Conservation (phyloP, 1,139 yeast species). For the Diutina siamensis region DNA sequence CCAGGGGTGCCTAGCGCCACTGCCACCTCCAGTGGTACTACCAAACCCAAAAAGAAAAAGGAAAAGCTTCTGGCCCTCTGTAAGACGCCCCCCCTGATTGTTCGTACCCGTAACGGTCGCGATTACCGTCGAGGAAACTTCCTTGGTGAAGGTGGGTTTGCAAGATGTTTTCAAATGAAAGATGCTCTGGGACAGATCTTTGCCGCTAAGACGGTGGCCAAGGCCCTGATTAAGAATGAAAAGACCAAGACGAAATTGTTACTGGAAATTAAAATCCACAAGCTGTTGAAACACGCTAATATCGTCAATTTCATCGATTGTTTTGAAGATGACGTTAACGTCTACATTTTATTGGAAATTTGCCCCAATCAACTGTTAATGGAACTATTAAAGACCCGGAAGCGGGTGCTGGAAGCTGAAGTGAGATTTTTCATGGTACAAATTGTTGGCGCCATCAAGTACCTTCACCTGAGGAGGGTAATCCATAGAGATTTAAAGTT, state of each 20-base stretch:
- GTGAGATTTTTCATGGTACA: constrained; percentile 86
- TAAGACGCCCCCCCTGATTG: constrained; percentile 89
- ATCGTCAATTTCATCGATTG: constrained; percentile 89
- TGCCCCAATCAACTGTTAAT: constrained; percentile 89
- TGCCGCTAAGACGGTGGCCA: constrained; percentile 98
- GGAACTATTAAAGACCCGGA: constrained; percentile 83
- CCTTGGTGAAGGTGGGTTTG: constrained; percentile 98
- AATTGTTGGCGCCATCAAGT: constrained; percentile 85
- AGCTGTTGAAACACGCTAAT: constrained; percentile 78
- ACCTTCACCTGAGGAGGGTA: constrained; percentile 86
- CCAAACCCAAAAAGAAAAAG: constrained; percentile 47
- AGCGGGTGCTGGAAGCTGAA: constrained; percentile 79
- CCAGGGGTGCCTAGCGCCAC: constrained; percentile 11
- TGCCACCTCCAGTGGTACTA: not conserved
- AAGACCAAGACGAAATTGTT: constrained; percentile 82
- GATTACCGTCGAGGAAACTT: constrained; percentile 87
- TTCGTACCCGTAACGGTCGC: constrained; percentile 75
- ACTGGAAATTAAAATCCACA: constrained; percentile 92
- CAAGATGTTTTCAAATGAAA: constrained; percentile 94
- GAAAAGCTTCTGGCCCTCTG: constrained; percentile 82
- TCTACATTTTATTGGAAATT: constrained; percentile 83
- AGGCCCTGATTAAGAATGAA: constrained; percentile 81
- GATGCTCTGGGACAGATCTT: constrained; percentile 77
- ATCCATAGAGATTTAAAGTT: constrained; percentile 91
- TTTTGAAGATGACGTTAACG: constrained; percentile 90